A percentile compares a stretch with the other conserved stretches of the same genome.
These are phyloP conservation scores for Aspergillus leporis DNA, from an alignment of 495 filamentous ascomycete genomes.

Conservation along the genomic window DNA sequence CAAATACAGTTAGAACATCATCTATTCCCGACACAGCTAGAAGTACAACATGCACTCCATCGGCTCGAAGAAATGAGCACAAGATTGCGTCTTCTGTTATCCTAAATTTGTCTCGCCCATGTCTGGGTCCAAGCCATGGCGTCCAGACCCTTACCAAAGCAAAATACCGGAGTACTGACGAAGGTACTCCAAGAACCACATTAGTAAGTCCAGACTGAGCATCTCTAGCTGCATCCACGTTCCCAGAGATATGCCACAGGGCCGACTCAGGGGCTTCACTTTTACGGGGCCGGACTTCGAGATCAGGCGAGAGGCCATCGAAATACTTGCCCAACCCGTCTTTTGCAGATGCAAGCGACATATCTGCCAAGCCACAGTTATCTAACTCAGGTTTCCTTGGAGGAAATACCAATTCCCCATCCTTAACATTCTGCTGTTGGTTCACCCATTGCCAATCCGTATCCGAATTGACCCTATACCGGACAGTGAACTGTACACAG, in stretches of 20 bases:
- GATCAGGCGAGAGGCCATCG: constrained; percentile 52
- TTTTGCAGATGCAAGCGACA: constrained; percentile 20
- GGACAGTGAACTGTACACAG: constrained; percentile 68
- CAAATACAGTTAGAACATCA: constrained; percentile 70
- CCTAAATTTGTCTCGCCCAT: constrained; percentile 66
- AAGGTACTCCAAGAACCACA: constrained; percentile 64
- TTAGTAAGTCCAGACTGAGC: constrained; percentile 55
- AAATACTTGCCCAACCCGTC: constrained; percentile 62
- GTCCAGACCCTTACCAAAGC: constrained; percentile 75
- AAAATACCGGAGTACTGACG: constrained; percentile 63
- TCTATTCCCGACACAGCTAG: constrained; percentile 77
- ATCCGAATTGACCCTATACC: constrained; percentile 58
- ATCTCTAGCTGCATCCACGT: constrained; percentile 53
- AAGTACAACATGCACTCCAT: constrained; percentile 79
- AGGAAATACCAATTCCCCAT: constrained; percentile 63
- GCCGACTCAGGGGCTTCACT: constrained; percentile 71
- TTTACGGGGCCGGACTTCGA: constrained; percentile 54
- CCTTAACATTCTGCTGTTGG: constrained; percentile 55
- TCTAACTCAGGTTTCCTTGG: constrained; percentile 12
- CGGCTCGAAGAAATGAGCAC: constrained; percentile 72
- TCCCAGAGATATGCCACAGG: constrained; percentile 67
- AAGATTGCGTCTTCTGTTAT: constrained; percentile 78
- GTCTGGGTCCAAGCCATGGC: constrained; percentile 86
- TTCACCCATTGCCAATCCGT: constrained; percentile 76
- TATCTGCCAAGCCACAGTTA: constrained; percentile 5